Percentiles rank a stretch among this genome's conserved stretches.
phyloP scores from a whole-genome alignment of 129 eudicot species.

The Scalesia atractyloides region DNA sequence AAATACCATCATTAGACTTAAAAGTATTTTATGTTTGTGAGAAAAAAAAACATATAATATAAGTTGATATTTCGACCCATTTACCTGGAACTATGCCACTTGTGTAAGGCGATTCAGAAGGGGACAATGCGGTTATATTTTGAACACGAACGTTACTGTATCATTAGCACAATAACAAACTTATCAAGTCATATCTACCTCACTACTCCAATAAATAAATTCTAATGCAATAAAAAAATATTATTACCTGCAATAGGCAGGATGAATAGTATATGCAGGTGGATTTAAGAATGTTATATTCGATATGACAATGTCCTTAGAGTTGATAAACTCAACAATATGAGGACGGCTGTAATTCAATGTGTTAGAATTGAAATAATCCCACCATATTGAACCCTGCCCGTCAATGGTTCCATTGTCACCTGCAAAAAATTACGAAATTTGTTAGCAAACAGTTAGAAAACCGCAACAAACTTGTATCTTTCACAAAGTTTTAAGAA shows the following conservation, averaged over 20 bases:
- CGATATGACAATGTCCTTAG: slow-evolving; percentile 67
- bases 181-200: background rate
- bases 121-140: slow-evolving; percentile 66
- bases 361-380: slow-evolving; percentile 52
- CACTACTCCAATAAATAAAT: background rate
- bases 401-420: slow-evolving; percentile 92
- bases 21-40: background rate
- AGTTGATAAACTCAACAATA: slow-evolving; percentile 70
- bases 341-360: slow-evolving; percentile 81
- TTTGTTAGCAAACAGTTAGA: background rate
- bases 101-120: slow-evolving; percentile 74
- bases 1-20: background rate
- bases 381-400: slow-evolving; percentile 96
- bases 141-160: slow-evolving; percentile 82
- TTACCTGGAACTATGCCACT: slow-evolving; percentile 75
- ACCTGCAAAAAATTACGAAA: slow-evolving; percentile 41
- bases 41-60: background rate
- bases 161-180: slow-evolving; percentile 22
- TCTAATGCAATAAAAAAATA: background rate
- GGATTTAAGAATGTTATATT: slow-evolving; percentile 84
- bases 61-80: background rate
- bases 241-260: slow-evolving; percentile 82
- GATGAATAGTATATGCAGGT: slow-evolving; percentile 73
- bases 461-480: background rate
- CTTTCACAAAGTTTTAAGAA: background rate